Base-by-base conservation (phyloP, 202 grass and related monocot genomes). In the Cymbopogon flexuosus region DNA sequence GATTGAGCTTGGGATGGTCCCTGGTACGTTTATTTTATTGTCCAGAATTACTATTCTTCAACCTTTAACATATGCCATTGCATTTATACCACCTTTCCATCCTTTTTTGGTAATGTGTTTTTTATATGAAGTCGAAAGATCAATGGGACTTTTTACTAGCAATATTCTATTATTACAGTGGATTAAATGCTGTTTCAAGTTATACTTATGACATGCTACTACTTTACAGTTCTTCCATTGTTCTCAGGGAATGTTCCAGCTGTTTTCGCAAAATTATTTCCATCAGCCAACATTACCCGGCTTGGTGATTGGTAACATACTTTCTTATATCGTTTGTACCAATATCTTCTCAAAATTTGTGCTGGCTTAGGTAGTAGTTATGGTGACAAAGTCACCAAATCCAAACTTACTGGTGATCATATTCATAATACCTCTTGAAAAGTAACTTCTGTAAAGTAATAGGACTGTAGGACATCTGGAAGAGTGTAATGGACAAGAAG, bases 221-320 rank as follows among this genome's bases (percentile, higher is more conserved):
- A 83, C 83, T 82, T 56, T 92, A 75, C 89, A 97, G 94, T 97
- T 84, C 81, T 97, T 65, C 94, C 94, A 75, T 90, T 90, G 6
- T 97, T 97, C 87, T 94, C 94, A 14, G 94, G 94, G 73, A 97
- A 97, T 90, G 91, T 97, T 73, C 94, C 94, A n/a, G 84, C 90
- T 68, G 83, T 87, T 73, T 90, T 94, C 18, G 84, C 65, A 80
- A 97, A 89, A 16, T 69, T 97, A 65, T 97, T 92, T 90, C 92
- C 94, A 41, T 84, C 91, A 61, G 90, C 94, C 59, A 97, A 72
- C 72, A 97, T 97, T 81, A 94, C 92, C 45, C 90, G 51, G 87
- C 94, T 97, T 75, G 91, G 94, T 81, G 94, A 94, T 58, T 97
- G 94, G 94, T 97, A 97, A 63, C 47, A 35, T 81, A 76, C 15